A percentile compares a stretch with the other conserved stretches of the same genome.
phyloP scores from a whole-genome alignment of 2,329 filamentous ascomycete species.

The Metarhizium sp. region DNA sequence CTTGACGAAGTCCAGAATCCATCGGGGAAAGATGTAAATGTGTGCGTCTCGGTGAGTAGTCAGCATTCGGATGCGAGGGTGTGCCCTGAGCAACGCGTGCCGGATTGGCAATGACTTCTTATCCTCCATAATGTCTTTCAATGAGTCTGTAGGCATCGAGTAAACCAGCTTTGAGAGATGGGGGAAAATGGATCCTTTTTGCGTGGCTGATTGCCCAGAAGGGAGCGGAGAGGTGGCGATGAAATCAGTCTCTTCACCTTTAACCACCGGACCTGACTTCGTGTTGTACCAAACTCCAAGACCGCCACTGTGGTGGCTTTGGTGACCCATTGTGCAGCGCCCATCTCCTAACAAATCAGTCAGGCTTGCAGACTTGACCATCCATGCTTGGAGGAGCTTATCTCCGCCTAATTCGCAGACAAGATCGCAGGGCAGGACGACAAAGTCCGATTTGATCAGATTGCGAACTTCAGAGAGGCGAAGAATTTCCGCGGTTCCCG shows the following conservation, averaged over 20 bases:
- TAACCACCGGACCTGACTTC: constrained; percentile 63
- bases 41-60: constrained; percentile 84
- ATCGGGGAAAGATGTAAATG: constrained; percentile 87
- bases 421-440: constrained; percentile 86
- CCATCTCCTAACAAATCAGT: constrained; percentile 46
- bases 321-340: constrained; percentile 26
- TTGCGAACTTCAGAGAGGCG: constrained; percentile 72
- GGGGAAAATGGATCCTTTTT: constrained; percentile 54
- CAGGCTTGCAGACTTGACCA: constrained; percentile 70
- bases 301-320: constrained; percentile 56
- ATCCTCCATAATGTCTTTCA: constrained; percentile 74
- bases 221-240: constrained; percentile 66
- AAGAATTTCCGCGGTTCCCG: constrained; percentile 81
- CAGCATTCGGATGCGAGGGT: constrained; percentile 70
- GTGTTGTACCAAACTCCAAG: constrained; percentile 89
- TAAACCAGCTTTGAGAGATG: constrained; percentile 72
- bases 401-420: constrained; percentile 84
- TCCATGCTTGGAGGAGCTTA: constrained; percentile 81
- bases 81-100: constrained; percentile 63
- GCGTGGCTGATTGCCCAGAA: constrained; percentile 32
- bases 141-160: constrained; percentile 77
- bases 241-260: constrained; percentile 90
- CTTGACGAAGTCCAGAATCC: constrained; percentile 78
- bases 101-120: constrained; percentile 65
- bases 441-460: constrained; percentile 76